Evolutionary conservation across 2,329 filamentous ascomycete genomes (phyloP), one percentile per base, ranked within the genome.

Genomic region (Clonostachys chloroleuca): DNA sequence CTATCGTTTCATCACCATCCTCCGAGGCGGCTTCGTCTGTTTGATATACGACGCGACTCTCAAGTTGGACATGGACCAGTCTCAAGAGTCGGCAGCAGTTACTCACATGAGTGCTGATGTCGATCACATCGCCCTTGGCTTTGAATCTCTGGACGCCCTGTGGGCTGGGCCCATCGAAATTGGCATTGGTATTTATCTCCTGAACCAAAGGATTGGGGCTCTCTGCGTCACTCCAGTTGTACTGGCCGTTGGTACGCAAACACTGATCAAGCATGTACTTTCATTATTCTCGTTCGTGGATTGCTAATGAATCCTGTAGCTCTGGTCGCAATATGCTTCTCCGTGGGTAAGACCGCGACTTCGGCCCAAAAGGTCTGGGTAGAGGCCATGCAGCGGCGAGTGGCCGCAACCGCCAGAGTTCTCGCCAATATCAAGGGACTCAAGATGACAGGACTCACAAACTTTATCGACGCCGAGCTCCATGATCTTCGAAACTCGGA

Each of bases 31-130:
- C 17, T 54, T 71, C 1, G 60, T 57, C 3, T 52, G 61, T 0
- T 57, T 56, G 4, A 56, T 71, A 3, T 71, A 68, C 43, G 51
- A 50, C 12, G 63, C 68, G 49, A 66, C 63, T 1, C 62, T 59
- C 0, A 51, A 52, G 12, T 51, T 65, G 17, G 61, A 60, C 7
- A 47, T 64, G 4, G 60, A 59, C 0, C 53, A 59, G 0, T 56
- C 63, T 4, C 63, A 69, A 34, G 64, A 71, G 14, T 61, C 66
- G 4, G 66, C 68, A 0, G 64, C 70, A 0, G 51, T 77, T 40
- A 75, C 73, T 0, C 59, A 75, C 4, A 77, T 77, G 73, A 72
- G 64, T 46, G 65, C 69, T 5, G 74, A 78, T 44, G 59, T 75
- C 10, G 73, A 75, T 47, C 62, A 66, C 6, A 65, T 75, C 5